A percentile compares a stretch with the other conserved stretches of the same genome.
Conservation (phyloP, 495 filamentous ascomycete genomes). For the Penicillium verhagenii region DNA sequence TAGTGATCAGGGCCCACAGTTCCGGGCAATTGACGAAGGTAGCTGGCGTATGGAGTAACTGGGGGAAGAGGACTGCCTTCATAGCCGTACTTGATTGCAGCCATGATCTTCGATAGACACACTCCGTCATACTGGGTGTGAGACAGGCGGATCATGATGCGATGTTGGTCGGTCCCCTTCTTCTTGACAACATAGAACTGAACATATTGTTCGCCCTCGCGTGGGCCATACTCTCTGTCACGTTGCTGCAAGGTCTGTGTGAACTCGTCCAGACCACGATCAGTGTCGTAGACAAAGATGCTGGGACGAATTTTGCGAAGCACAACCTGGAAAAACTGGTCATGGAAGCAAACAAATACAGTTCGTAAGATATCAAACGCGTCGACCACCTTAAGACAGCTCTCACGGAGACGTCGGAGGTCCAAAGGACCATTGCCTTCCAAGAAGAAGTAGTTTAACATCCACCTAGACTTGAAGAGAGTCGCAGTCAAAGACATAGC, state of each 20-base stretch:
- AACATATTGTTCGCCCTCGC: conserved; percentile 62
- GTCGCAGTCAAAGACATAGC: conserved; percentile 61
- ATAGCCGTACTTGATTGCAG: conserved; percentile 53
- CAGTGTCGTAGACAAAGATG: conserved; percentile 55
- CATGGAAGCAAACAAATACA: conserved; percentile 60
- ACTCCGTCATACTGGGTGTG: conserved; percentile 77
- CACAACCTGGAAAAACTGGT: conserved; percentile 60
- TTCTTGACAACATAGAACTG: conserved; percentile 59
- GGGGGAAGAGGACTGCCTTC: conserved; percentile 43
- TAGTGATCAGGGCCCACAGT: conserved; percentile 55
- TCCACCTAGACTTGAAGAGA: conserved; percentile 49
- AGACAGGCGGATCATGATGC: conserved; percentile 65
- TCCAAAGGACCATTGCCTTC: conserved; percentile 50
- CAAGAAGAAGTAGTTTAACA: conserved; percentile 59
- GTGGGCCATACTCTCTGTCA: conserved; percentile 50
- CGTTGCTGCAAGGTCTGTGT: conserved; percentile 45
- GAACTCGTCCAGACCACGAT: conserved; percentile 51
- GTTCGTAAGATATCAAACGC: conserved; percentile 68
- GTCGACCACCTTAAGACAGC: conserved; percentile 43
- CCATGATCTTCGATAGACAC: conserved; percentile 61
- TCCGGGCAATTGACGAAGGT: conserved; percentile 50
- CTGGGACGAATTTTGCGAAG: conserved; percentile 53
- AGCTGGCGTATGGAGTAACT: conserved; percentile 56
- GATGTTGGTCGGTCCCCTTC: conserved; percentile 46
- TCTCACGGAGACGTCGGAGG: conserved; percentile 44